Base-by-base conservation (phyloP, 768 basidiomycete species). In the Udeniomyces megalosporus region DNA sequence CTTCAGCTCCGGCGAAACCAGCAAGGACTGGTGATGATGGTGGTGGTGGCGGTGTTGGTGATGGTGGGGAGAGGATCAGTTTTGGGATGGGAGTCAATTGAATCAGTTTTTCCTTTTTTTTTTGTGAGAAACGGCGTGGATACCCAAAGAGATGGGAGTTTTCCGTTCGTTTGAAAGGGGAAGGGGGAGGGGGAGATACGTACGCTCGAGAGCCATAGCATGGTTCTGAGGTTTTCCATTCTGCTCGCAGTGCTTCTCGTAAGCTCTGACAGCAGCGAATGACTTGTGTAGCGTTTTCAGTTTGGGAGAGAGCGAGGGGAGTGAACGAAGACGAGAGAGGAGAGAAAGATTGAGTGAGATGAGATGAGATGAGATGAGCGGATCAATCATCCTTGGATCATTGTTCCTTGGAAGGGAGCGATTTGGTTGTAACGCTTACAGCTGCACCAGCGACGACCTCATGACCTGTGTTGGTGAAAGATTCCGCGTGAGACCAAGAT, bases 1-100 rank as follows among this genome's bases (percentile, higher is more conserved):
- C 73, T 64, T 76, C 75, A 20, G 74, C 75, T 22, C 70, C 73
- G 20, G 71, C 74, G 54, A 75, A 69, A 4, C 71, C 75, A 22
- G 74, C 74, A 24, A 74, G 48, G 66, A 75, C 8, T 10, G 26
- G 15, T 17, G 51, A 34, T 2, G 7, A 26, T 15, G 49, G 28
- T 12, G 26, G 11, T 12, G 26, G 15, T 8, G 22, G n/a, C 7
- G 28, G 22, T 12, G 22, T 1, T 26, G 14, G 17, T 1, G 48
- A 26, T 22, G 20, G 24, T 26, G 22, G 29, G n/a, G n/a, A 49
- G 24, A 28, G 14, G 29, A 22, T 17, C 17, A 26, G 24, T 14
- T 28, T 49, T 22, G 14, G 20, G 20, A 44, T 26, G 47, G 28
- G n/a, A n/a, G n/a, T 10, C 4, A 49, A 28, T 8, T 8, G 22